Percentiles rank a stretch among this genome's conserved stretches.
Evolutionary conservation across 2,329 filamentous ascomycete species (phyloP).

Genomic region (Xenoacremonium recifei): DNA sequence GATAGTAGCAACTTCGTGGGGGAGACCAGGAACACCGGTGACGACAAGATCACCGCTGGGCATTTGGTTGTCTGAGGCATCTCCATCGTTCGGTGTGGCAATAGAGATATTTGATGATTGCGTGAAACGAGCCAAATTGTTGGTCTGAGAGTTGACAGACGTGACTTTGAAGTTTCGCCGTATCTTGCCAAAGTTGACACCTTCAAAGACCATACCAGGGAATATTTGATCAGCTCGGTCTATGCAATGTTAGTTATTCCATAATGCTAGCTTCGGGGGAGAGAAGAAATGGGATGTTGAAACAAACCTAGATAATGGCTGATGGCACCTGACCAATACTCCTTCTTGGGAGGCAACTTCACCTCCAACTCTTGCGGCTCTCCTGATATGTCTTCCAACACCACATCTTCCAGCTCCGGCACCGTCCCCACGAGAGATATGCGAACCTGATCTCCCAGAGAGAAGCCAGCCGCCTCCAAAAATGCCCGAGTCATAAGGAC

Average conservation of each 20-base stretch:
- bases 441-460: conserved; percentile 63
- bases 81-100: conserved; percentile 27
- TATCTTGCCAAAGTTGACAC: conserved; percentile 38
- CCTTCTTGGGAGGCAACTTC: conserved; percentile 20
- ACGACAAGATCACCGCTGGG: conserved; percentile 40
- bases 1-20: conserved; percentile 60
- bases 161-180: conserved; percentile 50
- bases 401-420: conserved; percentile 55
- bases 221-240: conserved; percentile 67
- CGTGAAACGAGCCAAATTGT: conserved; percentile 44
- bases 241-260: conserved; percentile 28
- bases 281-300: neutral
- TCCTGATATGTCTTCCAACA: conserved; percentile 57
- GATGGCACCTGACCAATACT: conserved; percentile 37
- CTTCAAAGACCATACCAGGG: conserved; percentile 69
- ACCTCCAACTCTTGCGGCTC: conserved; percentile 32
- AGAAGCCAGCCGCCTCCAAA: conserved; percentile 69
- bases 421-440: conserved; percentile 59
- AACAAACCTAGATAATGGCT: conserved; percentile 33
- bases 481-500: conserved; percentile 72
- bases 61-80: conserved; percentile 14
- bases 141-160: conserved; percentile 52
- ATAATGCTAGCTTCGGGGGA: conserved; percentile 1
- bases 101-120: conserved; percentile 39
- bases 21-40: conserved; percentile 65